A percentile compares a stretch with the other conserved stretches of the same genome.
These are phyloP conservation scores for Tuber melanosporum DNA, from an alignment of 495 filamentous ascomycete species.

Conservation along the genomic window DNA sequence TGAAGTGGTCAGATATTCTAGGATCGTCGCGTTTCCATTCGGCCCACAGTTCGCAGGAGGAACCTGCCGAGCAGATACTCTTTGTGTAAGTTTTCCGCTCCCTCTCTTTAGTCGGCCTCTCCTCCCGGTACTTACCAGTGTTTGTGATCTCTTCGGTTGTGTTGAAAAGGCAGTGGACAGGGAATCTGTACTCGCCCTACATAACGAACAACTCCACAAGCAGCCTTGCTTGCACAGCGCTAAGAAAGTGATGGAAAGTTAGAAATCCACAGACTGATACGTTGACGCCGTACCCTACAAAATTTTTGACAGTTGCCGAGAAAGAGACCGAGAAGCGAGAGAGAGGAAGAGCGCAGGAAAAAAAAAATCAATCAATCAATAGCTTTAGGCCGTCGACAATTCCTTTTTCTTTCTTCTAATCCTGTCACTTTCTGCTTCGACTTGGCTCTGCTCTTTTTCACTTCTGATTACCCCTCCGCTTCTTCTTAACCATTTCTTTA, in stretches of 20 bases:
- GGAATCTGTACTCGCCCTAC: background rate
- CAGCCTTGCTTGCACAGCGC: constrained; percentile 23
- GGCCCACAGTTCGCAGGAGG: constrained; percentile 24
- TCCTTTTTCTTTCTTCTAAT: constrained; percentile 1
- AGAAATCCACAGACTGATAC: constrained; percentile 26
- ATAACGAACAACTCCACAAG: background rate
- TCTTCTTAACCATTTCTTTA: background rate
- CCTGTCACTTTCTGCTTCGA: background rate
- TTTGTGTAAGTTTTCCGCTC: constrained; percentile 17
- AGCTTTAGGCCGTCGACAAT: background rate
- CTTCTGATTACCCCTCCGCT: background rate
- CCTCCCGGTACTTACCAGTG: constrained; percentile 6
- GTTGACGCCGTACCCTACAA: constrained; percentile 22
- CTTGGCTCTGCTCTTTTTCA: background rate
- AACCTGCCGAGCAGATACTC: constrained; percentile 18
- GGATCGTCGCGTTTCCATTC: constrained; percentile 28
- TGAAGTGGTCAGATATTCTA: constrained; percentile 7
- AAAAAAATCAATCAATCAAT: background rate
- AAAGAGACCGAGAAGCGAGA: constrained; percentile 6
- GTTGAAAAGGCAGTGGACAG: constrained; percentile 19
- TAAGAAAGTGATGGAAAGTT: constrained; percentile 10
- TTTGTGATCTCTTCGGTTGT: constrained; percentile 9
- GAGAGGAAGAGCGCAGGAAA: background rate
- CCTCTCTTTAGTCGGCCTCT: constrained; percentile 7
- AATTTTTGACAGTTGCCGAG: constrained; percentile 12